Evolutionary conservation across 2,329 filamentous ascomycete genomes (phyloP).

Genomic region (Fusarium xylarioides): DNA sequence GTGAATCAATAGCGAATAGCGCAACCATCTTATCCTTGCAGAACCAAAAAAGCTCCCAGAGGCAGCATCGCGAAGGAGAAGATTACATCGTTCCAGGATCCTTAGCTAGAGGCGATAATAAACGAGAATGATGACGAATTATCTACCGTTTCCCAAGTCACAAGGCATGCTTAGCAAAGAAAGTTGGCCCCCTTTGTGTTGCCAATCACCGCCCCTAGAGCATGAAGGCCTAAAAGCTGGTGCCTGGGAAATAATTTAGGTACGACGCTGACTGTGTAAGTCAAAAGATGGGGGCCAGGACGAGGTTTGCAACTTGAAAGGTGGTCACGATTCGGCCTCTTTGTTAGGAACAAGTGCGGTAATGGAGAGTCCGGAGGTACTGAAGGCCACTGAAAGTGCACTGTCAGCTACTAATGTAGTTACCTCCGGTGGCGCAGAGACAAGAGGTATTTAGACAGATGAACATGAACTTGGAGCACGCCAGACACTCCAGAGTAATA

Average conservation of each 20-base stretch:
- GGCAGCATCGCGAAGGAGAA: not conserved
- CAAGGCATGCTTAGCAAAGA: conserved; percentile 23
- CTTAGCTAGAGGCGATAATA: conserved; percentile 3
- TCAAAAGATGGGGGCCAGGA: conserved; percentile 24
- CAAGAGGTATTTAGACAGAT: not conserved
- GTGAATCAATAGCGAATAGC: not conserved
- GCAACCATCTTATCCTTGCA: not conserved
- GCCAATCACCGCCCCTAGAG: conserved; percentile 22
- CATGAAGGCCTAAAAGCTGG: conserved; percentile 26
- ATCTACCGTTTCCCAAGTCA: conserved; percentile 22
- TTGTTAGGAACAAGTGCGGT: not conserved
- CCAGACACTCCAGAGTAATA: not conserved
- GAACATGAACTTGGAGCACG: not conserved
- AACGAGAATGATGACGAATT: conserved; percentile 31
- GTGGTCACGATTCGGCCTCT: not conserved
- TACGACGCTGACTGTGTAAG: conserved; percentile 35
- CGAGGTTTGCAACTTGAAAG: not conserved
- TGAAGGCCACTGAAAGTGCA: not conserved
- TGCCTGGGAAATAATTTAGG: conserved; percentile 25
- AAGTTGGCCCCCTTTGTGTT: conserved; percentile 26
- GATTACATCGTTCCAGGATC: not conserved
- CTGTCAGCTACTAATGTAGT: not conserved
- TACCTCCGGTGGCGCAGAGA: not conserved
- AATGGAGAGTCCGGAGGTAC: not conserved
- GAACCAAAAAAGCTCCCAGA: conserved; percentile 2